Conservation (phyloP, 495 filamentous ascomycete species). For the Podospora anserina region DNA sequence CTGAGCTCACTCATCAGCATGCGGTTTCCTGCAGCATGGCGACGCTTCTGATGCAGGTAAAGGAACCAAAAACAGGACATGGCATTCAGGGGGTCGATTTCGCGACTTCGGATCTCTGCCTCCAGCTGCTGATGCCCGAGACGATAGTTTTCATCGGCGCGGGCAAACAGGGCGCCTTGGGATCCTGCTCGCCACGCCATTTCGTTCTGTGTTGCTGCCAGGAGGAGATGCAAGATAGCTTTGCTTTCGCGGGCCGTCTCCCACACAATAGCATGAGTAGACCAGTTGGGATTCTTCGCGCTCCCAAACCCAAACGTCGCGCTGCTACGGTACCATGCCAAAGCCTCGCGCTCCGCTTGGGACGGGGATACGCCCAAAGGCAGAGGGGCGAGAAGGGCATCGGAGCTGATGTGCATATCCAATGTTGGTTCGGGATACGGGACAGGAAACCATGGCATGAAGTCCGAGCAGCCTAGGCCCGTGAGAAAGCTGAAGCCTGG, state of each 20-base stretch:
- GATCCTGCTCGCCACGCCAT: slow-evolving; percentile 11
- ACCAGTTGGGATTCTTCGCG: slow-evolving; percentile 22
- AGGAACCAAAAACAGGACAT: slow-evolving; percentile 27
- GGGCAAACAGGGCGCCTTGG: slow-evolving; percentile 2
- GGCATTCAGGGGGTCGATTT: slow-evolving; percentile 17
- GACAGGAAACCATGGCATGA: background rate
- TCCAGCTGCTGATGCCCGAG: slow-evolving; percentile 14
- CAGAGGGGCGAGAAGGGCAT: slow-evolving; percentile 11
- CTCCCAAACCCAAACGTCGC: slow-evolving; percentile 23
- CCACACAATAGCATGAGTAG: slow-evolving; percentile 24
- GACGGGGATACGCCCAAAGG: slow-evolving; percentile 15
- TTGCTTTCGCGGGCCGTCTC: slow-evolving; percentile 2
- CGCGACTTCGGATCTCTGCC: background rate
- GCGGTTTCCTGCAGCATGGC: background rate
- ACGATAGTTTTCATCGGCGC: slow-evolving; percentile 17
- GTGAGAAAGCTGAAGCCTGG: background rate
- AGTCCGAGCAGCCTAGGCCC: background rate
- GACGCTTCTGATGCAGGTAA: slow-evolving; percentile 19
- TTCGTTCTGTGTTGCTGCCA: slow-evolving; percentile 22
- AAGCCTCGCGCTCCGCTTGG: slow-evolving; percentile 14
- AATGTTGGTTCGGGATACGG: slow-evolving; percentile 8
- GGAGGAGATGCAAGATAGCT: slow-evolving; percentile 21
- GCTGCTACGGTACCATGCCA: slow-evolving; percentile 17
- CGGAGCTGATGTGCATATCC: slow-evolving; percentile 15
- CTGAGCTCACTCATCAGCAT: slow-evolving; percentile 18